Evolutionary conservation across 139 green algal species (phyloP).

Genomic region (Chlamydomonas eustigma): DNA sequence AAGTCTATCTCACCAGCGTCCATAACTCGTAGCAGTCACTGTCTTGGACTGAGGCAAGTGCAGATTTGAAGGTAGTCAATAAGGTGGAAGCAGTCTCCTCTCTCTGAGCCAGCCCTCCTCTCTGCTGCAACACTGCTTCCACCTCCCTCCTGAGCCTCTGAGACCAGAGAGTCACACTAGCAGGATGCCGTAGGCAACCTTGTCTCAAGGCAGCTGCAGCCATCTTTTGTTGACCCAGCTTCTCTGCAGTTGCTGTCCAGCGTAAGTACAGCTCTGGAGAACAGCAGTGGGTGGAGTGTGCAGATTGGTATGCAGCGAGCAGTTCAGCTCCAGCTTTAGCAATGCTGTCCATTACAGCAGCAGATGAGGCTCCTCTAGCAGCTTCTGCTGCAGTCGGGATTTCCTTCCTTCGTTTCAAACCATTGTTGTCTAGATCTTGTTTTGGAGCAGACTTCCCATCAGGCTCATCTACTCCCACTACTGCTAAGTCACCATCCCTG

Average conservation of each 20-base stretch:
- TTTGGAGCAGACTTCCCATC: background rate
- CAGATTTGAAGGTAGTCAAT: background rate
- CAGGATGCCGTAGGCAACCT: slow-evolving; percentile 19
- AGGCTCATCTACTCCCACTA: background rate
- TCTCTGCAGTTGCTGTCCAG: slow-evolving; percentile 33
- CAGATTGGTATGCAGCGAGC: slow-evolving; percentile 18
- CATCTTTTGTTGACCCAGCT: slow-evolving; percentile 25
- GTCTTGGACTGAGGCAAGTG: too few species aligned
- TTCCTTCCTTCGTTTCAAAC: background rate
- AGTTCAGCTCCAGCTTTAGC: slow-evolving; percentile 23
- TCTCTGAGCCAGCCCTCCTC: slow-evolving; percentile 3
- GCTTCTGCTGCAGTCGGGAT: background rate
- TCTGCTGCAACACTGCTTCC: background rate
- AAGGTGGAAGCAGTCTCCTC: background rate
- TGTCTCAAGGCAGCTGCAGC: background rate
- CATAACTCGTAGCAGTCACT: too few species aligned
- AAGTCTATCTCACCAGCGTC: too few species aligned
- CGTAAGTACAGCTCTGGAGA: slow-evolving; percentile 28
- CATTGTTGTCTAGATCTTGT: background rate
- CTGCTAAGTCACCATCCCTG: background rate
- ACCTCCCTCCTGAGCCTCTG: slow-evolving; percentile 36
- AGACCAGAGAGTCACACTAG: slow-evolving; percentile 32
- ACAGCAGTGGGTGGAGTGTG: slow-evolving; percentile 2
- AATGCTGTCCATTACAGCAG: background rate
- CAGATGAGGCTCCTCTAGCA: background rate